Evolutionary conservation across 768 basidiomycete genomes (phyloP), one percentile per base, ranked within the genome.

Genomic region (Leucocoprinus birnbaumii): DNA sequence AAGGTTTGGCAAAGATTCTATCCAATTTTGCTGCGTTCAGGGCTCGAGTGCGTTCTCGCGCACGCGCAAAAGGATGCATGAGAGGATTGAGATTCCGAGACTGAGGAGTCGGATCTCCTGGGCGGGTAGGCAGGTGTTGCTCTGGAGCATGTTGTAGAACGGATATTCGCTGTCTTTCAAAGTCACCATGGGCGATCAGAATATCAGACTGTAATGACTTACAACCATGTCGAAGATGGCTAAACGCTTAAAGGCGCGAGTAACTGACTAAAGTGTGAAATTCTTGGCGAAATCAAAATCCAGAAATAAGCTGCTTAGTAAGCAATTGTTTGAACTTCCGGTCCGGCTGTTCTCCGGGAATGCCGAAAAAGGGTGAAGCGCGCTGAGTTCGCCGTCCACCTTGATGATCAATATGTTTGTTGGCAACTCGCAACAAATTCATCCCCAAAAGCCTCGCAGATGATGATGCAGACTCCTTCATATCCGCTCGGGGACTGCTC

Each of bases 21-120:
- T 98, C 96, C 80, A 99, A 91, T 74, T 99, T 99, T 13, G 89
- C 89, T 2, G 97, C 97, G 59, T 94, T 96, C 44, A 98, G 68
- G 2, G 97, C 97, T 56, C 97, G 85, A 18, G 85, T 94, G 34
- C 96, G 91, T 73, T 99, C 97, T 49, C 97, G 76, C 3, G 94
- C 89, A 18, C 89, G 86, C 0, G 94, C 80, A 68, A 99, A 98
- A 2, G 97, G 97, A 65, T 99, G 97, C 71, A 93, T 85, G n/a
- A 93, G 75, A 0, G 96, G 94, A 66, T 98, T 87, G 42, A 98
- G 82, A 71, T 99, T 99, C 50, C 97, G 80, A 7, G 90, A 90
- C 2, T 85, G 84, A 0, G 95, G 96, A 0, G 89, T 90, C 13
- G 91, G 88, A 63, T 94, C 91, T 21, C 93, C 91, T 9, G 82